Evolutionary conservation across 1,284 basidiomycete genomes (phyloP), one percentile per base, ranked within the genome.

Genomic region (Heliocybe sulcata): DNA sequence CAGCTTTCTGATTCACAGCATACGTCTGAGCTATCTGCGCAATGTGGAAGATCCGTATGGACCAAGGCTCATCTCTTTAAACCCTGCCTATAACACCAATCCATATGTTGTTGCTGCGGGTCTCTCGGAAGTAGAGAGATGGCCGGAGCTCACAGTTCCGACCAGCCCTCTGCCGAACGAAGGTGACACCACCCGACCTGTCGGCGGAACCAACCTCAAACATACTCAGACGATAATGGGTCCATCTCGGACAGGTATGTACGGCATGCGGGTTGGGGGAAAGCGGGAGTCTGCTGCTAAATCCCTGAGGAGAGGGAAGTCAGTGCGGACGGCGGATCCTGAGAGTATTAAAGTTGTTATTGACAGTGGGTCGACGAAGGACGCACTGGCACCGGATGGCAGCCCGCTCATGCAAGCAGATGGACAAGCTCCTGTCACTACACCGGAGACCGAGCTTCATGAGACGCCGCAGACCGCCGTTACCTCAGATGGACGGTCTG

Each of bases 11-110:
- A 87, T 95, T 6, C 94, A 96, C 65, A 83, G 80, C 60, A 77
- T 96, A 11, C 86, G 93, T 2, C 74, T 97, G 27, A 85, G 87
- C 19, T 93, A 95, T 64, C 77, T 97, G n/a, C 87, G 92, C 56
- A 83, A 88, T 61, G 83, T 92, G 38, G 87, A 92, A 57, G 94
- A 94, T 67, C 85, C 86, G 1, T 87, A 91, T 64, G 91, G 89
- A 6, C 75, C 83, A 3, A 82, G 89, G 35, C 78, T 95, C 64
- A 86, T 96, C 62, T 82, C 90, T 1, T 77, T 96, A 52, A 84
- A 83, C 65, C 81, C 83, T 0, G 77, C 81, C 0, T 90, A 90
- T 69, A 73, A 79, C 12, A 72, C 81, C 9, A 94, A 94, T 64
- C 85, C 90, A 1, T 93, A 95, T 69, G 82, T 95, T 63, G 73